Evolutionary conservation across 192 early-diverging fungal species (phyloP), one percentile per base, ranked within the genome.

Genomic region (Coemansia sp.): DNA sequence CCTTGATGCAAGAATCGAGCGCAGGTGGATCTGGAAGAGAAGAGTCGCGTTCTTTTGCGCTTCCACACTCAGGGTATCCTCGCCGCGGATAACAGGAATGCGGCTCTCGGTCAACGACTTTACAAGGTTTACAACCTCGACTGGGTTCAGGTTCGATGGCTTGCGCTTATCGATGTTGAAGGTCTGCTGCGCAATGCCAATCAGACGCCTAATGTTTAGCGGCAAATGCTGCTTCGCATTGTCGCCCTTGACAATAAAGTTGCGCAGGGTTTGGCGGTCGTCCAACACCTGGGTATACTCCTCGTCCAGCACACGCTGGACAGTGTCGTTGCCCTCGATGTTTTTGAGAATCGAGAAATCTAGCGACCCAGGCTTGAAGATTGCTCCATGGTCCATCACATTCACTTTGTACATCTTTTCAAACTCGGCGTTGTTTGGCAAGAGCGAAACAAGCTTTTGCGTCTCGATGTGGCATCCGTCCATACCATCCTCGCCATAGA

Each of bases 401-500:
- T 98, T 95, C 43, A 97, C 85, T 43, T 85, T 83, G 84, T 90
- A 99, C 78, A 86, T 89, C 59, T 86, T 86, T 62, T 91, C 89
- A 69, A 98, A 97, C 35, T 86, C 67, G 0, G 59, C 71, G 77
- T 97, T 82, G 64, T 75, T 84, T 64, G 89, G 85, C 52, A 83
- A 85, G 65, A 98, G 87, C 41, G 89, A 82, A 21, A 87, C 85
- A 21, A 99, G 68, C 20, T 81, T 86, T 72, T 97, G 97, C 23
- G 74, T 80, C 81, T 99, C 95, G 44, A 98, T 91, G 62, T 85
- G 87, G 63, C 88, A 91, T 20, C 89, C 94, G 77, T 99, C 97
- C 93, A 98, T 96, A 52, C 96, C 96, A 75, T 99, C 97, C 72
- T 99, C 97, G 57, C 97, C 97, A 75, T 98, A 99, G 67, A 87